phyloP scores from a whole-genome alignment of 2,329 filamentous ascomycete genomes.

The Canariomyces notabilis region DNA sequence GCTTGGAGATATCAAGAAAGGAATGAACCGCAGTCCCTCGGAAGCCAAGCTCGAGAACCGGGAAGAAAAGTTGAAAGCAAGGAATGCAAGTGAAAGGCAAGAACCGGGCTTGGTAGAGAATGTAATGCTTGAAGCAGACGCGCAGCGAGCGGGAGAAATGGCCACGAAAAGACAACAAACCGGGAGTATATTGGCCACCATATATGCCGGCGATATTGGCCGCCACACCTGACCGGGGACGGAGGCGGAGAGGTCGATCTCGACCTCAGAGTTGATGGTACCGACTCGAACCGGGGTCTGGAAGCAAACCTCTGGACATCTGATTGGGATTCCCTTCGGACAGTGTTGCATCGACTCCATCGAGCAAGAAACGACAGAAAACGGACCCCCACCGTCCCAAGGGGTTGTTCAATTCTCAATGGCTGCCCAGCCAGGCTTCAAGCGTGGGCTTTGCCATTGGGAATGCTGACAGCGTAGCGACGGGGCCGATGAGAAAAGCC shows the following conservation, averaged over 20 bases:
- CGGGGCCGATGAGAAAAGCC: no score
- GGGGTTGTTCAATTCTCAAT: not conserved
- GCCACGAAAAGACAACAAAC: not conserved
- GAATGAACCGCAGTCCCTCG: conserved; percentile 1
- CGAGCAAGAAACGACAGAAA: conserved; percentile 10
- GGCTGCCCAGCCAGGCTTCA: not conserved
- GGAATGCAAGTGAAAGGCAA: conserved; percentile 4
- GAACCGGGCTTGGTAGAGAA: conserved; percentile 12
- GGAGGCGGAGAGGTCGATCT: not conserved
- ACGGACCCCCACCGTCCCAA: conserved; percentile 1
- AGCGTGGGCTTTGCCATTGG: no score
- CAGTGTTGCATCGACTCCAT: conserved; percentile 1
- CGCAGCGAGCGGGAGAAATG: conserved; percentile 2
- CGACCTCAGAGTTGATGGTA: not conserved
- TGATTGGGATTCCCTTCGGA: conserved; percentile 7
- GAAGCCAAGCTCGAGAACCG: not conserved
- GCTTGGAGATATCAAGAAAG: conserved; percentile 5
- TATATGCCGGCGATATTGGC: conserved; percentile 5
- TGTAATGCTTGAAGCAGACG: conserved; percentile 2
- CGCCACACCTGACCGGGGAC: conserved; percentile 2
- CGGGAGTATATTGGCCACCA: conserved; percentile 1
- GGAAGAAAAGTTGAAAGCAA: conserved; percentile 7
- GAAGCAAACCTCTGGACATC: not conserved
- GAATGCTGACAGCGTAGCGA: no score
- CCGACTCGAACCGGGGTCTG: not conserved